Conservation (phyloP, 768 basidiomycete species). For the Sarcodon sp. region DNA sequence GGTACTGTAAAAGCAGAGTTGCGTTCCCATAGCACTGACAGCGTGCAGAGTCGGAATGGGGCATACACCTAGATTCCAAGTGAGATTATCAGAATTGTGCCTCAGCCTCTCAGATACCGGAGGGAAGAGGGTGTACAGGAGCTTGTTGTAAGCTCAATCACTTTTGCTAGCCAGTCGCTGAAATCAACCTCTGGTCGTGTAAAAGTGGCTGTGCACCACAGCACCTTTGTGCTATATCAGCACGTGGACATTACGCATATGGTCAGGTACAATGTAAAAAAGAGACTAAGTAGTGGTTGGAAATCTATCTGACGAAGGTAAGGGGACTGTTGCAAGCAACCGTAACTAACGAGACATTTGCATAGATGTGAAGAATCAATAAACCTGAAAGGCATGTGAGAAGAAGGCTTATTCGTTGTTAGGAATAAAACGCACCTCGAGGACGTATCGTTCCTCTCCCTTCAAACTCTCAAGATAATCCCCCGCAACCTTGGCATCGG, state of each 20-base stretch:
- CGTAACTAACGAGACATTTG: too few relatives aligned
- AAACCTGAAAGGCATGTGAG: background rate
- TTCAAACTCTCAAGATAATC: slow-evolving; percentile 81
- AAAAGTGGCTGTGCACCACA: too few relatives aligned
- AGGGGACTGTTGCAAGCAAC: too few relatives aligned
- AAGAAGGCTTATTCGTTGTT: background rate
- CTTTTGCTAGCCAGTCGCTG: background rate
- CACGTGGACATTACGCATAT: too few relatives aligned
- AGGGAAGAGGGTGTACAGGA: slow-evolving; percentile 22
- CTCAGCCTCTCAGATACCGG: slow-evolving; percentile 1
- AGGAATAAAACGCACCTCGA: slow-evolving; percentile 50
- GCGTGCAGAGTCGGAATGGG: slow-evolving; percentile 15
- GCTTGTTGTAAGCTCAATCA: slow-evolving; percentile 19
- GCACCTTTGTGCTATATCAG: too few relatives aligned
- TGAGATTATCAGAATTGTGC: background rate
- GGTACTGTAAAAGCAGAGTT: slow-evolving; percentile 17
- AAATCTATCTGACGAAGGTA: too few relatives aligned
- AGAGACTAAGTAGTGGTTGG: too few relatives aligned
- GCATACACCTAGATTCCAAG: slow-evolving; percentile 8
- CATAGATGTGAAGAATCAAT: too few relatives aligned
- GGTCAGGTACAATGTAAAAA: too few relatives aligned
- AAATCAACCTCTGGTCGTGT: too few relatives aligned
- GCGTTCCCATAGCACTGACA: slow-evolving; percentile 20
- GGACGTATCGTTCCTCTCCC: slow-evolving; percentile 94
- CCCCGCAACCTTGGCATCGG: slow-evolving; percentile 53